These are phyloP conservation scores for Trichoderma brevicompactum DNA, from an alignment of 2,329 filamentous ascomycete species.

Conservation along the genomic window DNA sequence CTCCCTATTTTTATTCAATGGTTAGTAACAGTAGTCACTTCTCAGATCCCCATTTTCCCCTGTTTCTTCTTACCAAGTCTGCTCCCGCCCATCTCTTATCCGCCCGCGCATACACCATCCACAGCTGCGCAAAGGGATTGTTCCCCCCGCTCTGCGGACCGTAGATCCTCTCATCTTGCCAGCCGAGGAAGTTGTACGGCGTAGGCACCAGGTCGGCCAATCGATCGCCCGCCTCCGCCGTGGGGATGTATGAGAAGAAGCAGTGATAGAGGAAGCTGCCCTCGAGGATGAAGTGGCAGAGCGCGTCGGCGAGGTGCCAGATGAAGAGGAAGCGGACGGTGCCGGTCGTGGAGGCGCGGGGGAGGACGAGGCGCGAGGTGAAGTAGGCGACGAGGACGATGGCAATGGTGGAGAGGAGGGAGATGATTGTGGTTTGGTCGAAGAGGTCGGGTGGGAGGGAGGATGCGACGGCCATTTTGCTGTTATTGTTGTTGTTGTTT, in stretches of 20 bases:
- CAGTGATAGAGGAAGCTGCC: conserved; percentile 92
- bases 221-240: conserved; percentile 38
- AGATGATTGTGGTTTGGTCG: conserved; percentile 63
- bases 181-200: conserved; percentile 57
- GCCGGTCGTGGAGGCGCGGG: conserved; percentile 53
- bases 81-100: conserved; percentile 67
- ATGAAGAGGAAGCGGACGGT: conserved; percentile 80
- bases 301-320: conserved; percentile 92
- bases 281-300: conserved; percentile 91
- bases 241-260: conserved; percentile 68
- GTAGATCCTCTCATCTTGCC: conserved; percentile 52
- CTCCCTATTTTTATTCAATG: conserved; percentile 44
- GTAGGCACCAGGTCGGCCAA: conserved; percentile 50
- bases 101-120: conserved; percentile 71
- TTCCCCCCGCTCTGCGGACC: conserved; percentile 61
- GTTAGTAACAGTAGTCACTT: conserved; percentile 16
- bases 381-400: conserved; percentile 56
- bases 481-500: background rate
- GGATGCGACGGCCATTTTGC: conserved; percentile 30
- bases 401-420: conserved; percentile 59
- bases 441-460: conserved; percentile 60
- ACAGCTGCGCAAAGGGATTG: conserved; percentile 62
- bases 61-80: conserved; percentile 54
- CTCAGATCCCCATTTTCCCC: background rate
- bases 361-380: conserved; percentile 52